phyloP scores from a whole-genome alignment of 371 early-diverging fungal species.

The Ordospora pajunii region DNA sequence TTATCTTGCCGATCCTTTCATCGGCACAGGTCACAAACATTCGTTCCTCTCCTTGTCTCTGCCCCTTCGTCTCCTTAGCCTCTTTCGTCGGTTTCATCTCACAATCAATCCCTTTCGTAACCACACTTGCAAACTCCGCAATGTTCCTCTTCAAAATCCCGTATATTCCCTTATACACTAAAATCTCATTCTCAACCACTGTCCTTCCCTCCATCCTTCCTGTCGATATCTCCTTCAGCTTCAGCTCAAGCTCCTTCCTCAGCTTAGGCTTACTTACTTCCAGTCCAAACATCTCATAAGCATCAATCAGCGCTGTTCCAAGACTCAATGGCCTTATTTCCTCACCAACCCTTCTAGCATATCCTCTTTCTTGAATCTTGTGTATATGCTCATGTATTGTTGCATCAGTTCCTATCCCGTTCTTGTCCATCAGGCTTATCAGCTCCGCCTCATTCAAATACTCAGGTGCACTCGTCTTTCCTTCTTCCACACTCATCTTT shows the following conservation, averaged over 20 bases:
- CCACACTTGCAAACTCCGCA: constrained; percentile 65
- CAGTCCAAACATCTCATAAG: constrained; percentile 66
- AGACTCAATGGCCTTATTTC: constrained; percentile 73
- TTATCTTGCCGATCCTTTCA: neutral
- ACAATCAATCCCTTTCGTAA: constrained; percentile 20
- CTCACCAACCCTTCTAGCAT: constrained; percentile 67
- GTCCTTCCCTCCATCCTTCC: constrained; percentile 28
- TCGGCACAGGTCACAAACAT: neutral
- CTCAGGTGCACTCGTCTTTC: constrained; percentile 70
- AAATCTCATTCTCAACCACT: constrained; percentile 53
- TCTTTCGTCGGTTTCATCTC: neutral
- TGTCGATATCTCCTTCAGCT: constrained; percentile 66
- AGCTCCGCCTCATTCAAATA: constrained; percentile 81
- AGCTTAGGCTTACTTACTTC: constrained; percentile 46
- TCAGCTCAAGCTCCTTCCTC: constrained; percentile 59
- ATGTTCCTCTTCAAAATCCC: constrained; percentile 65
- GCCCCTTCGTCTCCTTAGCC: neutral
- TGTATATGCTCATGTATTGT: constrained; percentile 97
- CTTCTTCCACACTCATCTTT: constrained; percentile 62
- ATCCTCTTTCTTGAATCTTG: constrained; percentile 78
- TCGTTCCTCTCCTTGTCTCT: neutral
- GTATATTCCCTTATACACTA: constrained; percentile 50
- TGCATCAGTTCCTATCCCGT: constrained; percentile 97
- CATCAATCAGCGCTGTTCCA: constrained; percentile 79
- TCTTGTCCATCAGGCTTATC: constrained; percentile 85